phyloP scores from a whole-genome alignment of 1,139 yeast species.

The Hanseniaspora sp. region DNA sequence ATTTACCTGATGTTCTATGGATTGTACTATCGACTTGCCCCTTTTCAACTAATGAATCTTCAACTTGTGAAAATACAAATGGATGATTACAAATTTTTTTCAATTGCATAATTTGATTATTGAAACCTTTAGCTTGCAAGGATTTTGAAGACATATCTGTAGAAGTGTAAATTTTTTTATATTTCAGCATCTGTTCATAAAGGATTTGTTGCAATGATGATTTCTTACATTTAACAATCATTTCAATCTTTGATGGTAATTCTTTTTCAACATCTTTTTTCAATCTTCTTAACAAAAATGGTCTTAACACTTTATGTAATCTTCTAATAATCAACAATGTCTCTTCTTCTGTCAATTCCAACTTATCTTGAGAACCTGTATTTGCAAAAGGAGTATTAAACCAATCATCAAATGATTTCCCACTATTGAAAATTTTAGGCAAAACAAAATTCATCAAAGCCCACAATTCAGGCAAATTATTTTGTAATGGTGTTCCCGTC shows the following conservation, averaged over 20 bases:
- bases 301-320: conserved; percentile 84
- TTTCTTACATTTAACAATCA: conserved; percentile 77
- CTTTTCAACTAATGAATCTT: conserved; percentile 46
- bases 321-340: conserved; percentile 79
- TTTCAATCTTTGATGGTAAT: conserved; percentile 84
- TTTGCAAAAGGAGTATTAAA: conserved; percentile 96
- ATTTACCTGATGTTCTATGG: conserved; percentile 89
- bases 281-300: conserved; percentile 79
- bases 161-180: conserved; percentile 54
- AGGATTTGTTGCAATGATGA: conserved; percentile 70
- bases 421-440: conserved; percentile 93
- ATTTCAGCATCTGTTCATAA: conserved; percentile 81
- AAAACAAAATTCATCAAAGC: conserved; percentile 86
- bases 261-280: conserved; percentile 94
- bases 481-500: conserved; percentile 95
- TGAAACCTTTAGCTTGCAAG: conserved; percentile 77
- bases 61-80: conserved; percentile 91
- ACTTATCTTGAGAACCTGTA: conserved; percentile 86
- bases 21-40: conserved; percentile 52
- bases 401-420: conserved; percentile 96
- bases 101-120: conserved; percentile 90
- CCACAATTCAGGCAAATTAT: conserved; percentile 94
- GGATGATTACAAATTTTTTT: conserved; percentile 96
- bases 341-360: conserved; percentile 92
- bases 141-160: conserved; percentile 43